Percentiles rank a stretch among this genome's conserved stretches.
Evolutionary conservation across 345 rosid genomes (phyloP).

Genomic region (Aquilaria malaccensis): DNA sequence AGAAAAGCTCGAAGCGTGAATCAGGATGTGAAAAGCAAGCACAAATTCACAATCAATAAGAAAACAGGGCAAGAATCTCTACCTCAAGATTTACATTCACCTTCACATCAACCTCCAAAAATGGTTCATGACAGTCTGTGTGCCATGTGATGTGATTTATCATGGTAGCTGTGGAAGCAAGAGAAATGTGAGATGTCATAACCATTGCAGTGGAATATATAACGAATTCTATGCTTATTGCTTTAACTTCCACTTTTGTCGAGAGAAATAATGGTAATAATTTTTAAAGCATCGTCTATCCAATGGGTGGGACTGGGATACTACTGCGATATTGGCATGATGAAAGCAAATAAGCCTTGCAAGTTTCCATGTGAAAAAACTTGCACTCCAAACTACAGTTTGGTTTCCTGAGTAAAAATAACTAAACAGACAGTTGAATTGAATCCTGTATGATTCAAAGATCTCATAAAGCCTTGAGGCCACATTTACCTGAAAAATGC

Average conservation of each 20-base stretch:
- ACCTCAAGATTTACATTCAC: slow-evolving; percentile 72
- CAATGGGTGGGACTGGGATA: no score
- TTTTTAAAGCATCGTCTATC: no score
- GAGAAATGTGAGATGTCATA: slow-evolving; percentile 8
- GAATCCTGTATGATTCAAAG: background rate
- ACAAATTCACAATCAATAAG: slow-evolving; percentile 3
- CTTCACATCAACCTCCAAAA: slow-evolving; percentile 67
- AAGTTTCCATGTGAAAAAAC: no score
- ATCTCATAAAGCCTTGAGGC: slow-evolving; percentile 8
- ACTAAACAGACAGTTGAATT: background rate
- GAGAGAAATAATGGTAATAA: no score
- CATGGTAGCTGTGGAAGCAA: slow-evolving; percentile 53
- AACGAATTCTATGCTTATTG: no score
- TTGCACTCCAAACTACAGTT: slow-evolving; percentile 5
- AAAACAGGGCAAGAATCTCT: background rate
- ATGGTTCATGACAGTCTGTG: slow-evolving; percentile 42
- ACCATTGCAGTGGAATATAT: background rate
- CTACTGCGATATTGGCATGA: no score
- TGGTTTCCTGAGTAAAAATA: background rate
- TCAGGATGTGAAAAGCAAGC: background rate
- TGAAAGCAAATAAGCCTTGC: no score
- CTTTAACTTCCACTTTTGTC: no score
- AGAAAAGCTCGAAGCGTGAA: background rate
- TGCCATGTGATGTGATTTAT: slow-evolving; percentile 66
- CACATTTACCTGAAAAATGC: slow-evolving; percentile 52